phyloP scores from a whole-genome alignment of 1,139 yeast genomes.

The Debaryomyces sp. region DNA sequence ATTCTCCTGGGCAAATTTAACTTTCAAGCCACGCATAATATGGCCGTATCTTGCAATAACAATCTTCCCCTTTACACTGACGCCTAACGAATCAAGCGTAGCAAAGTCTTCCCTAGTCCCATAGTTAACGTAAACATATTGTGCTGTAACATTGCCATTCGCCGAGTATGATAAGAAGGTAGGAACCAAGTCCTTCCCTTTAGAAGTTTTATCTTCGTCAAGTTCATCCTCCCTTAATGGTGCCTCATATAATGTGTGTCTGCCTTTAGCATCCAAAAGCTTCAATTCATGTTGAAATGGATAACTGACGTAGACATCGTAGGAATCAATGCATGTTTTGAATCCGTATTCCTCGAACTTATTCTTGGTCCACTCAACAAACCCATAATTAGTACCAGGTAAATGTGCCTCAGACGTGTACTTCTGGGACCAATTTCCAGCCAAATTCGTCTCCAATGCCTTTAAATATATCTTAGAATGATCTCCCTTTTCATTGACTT shows the following conservation, averaged over 20 bases:
- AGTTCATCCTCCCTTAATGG: conserved; percentile 71
- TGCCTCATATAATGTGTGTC: conserved; percentile 56
- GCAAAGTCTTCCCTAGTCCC: conserved; percentile 43
- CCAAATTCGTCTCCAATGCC: conserved; percentile 49
- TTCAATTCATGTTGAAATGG: conserved; percentile 53
- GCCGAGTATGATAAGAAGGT: conserved; percentile 52
- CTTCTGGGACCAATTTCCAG: conserved; percentile 53
- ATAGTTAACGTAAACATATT: conserved; percentile 47
- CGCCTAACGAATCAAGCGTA: conserved; percentile 31
- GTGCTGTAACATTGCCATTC: conserved; percentile 50
- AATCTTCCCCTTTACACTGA: conserved; percentile 44
- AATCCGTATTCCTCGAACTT: conserved; percentile 66
- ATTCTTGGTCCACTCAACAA: conserved; percentile 66
- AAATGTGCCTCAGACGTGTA: conserved; percentile 68
- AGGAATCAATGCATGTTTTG: conserved; percentile 54
- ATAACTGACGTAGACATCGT: conserved; percentile 56
- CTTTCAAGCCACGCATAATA: conserved; percentile 49
- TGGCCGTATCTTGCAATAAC: conserved; percentile 45
- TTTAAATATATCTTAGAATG: conserved; percentile 26
- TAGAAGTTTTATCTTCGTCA: conserved; percentile 69
- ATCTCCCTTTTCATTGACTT: background rate
- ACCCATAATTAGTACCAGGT: conserved; percentile 67
- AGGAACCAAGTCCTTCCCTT: conserved; percentile 46
- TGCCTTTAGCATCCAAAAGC: conserved; percentile 34
- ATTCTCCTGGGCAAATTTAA: conserved; percentile 51